Evolutionary conservation across 352 stramenopile genomes (phyloP).

Genomic region (Globisporangium rhizosaccharum): DNA sequence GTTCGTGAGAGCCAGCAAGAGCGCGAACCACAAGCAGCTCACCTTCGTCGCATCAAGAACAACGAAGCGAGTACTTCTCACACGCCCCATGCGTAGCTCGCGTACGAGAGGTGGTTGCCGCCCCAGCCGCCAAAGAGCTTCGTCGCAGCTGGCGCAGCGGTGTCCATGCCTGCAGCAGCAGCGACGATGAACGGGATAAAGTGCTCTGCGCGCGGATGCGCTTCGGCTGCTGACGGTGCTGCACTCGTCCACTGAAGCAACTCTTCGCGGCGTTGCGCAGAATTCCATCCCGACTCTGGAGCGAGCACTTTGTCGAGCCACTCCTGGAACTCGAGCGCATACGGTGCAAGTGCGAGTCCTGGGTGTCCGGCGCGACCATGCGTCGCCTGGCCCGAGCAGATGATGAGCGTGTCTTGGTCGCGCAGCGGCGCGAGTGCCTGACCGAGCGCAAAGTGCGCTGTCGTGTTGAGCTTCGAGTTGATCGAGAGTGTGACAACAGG

Average conservation of each 20-base stretch:
- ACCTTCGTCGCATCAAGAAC: background rate
- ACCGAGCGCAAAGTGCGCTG: constrained; percentile 62
- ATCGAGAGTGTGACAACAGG: constrained; percentile 85
- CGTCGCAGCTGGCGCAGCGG: constrained; percentile 14
- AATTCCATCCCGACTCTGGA: constrained; percentile 18
- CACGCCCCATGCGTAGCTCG: constrained; percentile 31
- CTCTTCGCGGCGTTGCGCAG: constrained; percentile 27
- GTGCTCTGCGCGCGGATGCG: constrained; percentile 42
- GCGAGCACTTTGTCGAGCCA: constrained; percentile 37
- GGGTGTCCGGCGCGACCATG: constrained; percentile 16
- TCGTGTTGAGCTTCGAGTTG: constrained; percentile 42
- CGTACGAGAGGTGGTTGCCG: constrained; percentile 32
- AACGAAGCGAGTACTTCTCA: no score
- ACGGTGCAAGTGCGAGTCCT: constrained; percentile 3
- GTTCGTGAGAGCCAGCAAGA: no score
- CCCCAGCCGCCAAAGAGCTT: constrained; percentile 41
- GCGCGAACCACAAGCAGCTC: background rate
- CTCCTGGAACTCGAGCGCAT: constrained; percentile 30
- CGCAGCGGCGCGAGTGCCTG: constrained; percentile 53
- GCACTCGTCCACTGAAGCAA: constrained; percentile 37
- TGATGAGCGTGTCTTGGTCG: constrained; percentile 72
- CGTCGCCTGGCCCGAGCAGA: constrained; percentile 71
- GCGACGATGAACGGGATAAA: constrained; percentile 54
- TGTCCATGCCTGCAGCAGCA: constrained; percentile 47
- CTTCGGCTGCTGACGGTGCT: constrained; percentile 27